phyloP scores from a whole-genome alignment of 805 yeast genomes.

The Clavispora santaluciae region DNA sequence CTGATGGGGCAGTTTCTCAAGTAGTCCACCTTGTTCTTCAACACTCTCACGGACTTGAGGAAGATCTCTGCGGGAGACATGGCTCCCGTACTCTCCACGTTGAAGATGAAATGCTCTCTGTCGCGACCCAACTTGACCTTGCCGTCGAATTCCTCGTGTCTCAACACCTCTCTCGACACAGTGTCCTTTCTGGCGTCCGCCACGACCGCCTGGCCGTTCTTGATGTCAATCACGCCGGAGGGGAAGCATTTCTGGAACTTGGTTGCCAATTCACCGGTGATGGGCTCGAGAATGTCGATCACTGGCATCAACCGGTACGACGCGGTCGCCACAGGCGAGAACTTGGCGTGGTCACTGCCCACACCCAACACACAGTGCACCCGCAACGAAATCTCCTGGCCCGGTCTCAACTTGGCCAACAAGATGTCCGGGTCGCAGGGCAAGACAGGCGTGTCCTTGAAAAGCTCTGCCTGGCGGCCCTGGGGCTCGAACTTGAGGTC shows the following conservation, averaged over 20 bases:
- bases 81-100: conserved; percentile 93
- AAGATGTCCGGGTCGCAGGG: conserved; percentile 87
- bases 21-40: conserved; percentile 80
- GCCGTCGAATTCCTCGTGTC: conserved; percentile 87
- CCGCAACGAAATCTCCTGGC: conserved; percentile 88
- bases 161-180: conserved; percentile 91
- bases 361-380: conserved; percentile 89
- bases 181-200: conserved; percentile 92
- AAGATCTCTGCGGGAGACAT: conserved; percentile 96
- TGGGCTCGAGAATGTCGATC: conserved; percentile 70
- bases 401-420: conserved; percentile 90
- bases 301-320: conserved; percentile 90
- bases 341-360: conserved; percentile 95
- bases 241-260: conserved; percentile 90
- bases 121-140: conserved; percentile 88
- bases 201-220: conserved; percentile 67
- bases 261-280: conserved; percentile 69
- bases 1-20: conserved; percentile 75
- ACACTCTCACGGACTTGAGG: conserved; percentile 79
- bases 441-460: conserved; percentile 61
- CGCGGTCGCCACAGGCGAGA: conserved; percentile 95
- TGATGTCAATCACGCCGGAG: conserved; percentile 81
- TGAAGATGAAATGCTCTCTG: conserved; percentile 90
- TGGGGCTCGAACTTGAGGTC: conserved; percentile 90
- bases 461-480: conserved; percentile 74